These are phyloP conservation scores for Ogataea polymorpha DNA, from an alignment of 805 yeast genomes.

Conservation along the genomic window DNA sequence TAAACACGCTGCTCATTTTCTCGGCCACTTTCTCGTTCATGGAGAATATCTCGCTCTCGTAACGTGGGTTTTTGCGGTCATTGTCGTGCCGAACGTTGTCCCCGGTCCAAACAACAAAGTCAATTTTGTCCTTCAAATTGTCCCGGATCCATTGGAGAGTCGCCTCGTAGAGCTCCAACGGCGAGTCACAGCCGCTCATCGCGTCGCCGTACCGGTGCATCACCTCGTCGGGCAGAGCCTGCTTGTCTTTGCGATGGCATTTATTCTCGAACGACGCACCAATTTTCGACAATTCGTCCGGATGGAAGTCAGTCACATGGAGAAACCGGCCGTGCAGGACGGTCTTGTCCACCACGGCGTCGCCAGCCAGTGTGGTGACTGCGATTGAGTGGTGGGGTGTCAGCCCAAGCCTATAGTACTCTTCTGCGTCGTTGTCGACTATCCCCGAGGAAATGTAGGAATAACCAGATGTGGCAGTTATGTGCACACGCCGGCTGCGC, in stretches of 20 bases:
- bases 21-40: slow-evolving; percentile 59
- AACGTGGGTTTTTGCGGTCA: slow-evolving; percentile 70
- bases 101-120: slow-evolving; percentile 88
- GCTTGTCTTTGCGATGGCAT: slow-evolving; percentile 51
- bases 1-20: slow-evolving; percentile 50
- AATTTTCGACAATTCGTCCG: slow-evolving; percentile 62
- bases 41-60: slow-evolving; percentile 66
- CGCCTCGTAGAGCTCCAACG: slow-evolving; percentile 54
- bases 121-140: slow-evolving; percentile 71
- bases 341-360: slow-evolving; percentile 12
- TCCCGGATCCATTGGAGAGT: slow-evolving; percentile 66
- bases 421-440: slow-evolving; percentile 27
- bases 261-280: slow-evolving; percentile 46
- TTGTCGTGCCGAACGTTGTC: slow-evolving; percentile 85
- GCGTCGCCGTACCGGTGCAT: slow-evolving; percentile 77
- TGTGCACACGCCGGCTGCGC: background rate
- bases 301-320: slow-evolving; percentile 87
- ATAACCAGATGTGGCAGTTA: background rate
- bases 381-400: slow-evolving; percentile 40
- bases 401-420: slow-evolving; percentile 35
- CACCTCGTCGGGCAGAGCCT: slow-evolving; percentile 36
- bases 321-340: slow-evolving; percentile 70
- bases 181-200: slow-evolving; percentile 73
- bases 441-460: background rate
- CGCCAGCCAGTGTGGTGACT: slow-evolving; percentile 20